Conservation (phyloP, 1,284 basidiomycete genomes). For the Sanghuangporus sanghuang region DNA sequence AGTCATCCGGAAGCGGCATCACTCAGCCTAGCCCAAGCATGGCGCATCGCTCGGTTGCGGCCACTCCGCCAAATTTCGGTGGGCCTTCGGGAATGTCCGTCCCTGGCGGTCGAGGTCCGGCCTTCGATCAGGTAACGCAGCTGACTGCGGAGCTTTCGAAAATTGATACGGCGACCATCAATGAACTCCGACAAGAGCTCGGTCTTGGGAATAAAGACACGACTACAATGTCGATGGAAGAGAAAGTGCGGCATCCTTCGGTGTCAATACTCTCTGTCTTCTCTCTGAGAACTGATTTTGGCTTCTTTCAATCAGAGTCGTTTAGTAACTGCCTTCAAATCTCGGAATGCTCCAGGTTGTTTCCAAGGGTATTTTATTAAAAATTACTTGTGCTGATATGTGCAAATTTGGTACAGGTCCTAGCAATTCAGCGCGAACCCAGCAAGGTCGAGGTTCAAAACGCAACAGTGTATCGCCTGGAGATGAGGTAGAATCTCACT, state of each 20-base stretch:
- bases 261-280: background rate
- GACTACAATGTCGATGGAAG: constrained; percentile 1
- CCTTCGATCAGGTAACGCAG: constrained; percentile 7
- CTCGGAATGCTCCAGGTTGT: constrained; percentile 5
- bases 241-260: constrained; percentile 7
- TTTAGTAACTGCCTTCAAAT: background rate
- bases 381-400: background rate
- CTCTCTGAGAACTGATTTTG: background rate
- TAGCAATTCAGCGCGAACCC: constrained; percentile 12
- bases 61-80: constrained; percentile 12
- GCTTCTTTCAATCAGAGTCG: background rate
- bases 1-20: background rate
- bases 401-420: constrained; percentile 1
- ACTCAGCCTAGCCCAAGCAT: constrained; percentile 13
- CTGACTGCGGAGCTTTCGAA: constrained; percentile 3
- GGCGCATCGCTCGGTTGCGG: constrained; percentile 7
- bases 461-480: constrained; percentile 18
- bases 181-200: constrained; percentile 11
- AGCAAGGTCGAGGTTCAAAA: constrained; percentile 14
- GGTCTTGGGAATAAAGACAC: constrained; percentile 10
- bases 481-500: constrained; percentile 11
- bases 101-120: background rate
- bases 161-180: constrained; percentile 10
- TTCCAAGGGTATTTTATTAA: background rate
- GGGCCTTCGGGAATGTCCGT: background rate